phyloP scores from a whole-genome alignment of 129 eudicot species.

The Flaveria linearis region DNA sequence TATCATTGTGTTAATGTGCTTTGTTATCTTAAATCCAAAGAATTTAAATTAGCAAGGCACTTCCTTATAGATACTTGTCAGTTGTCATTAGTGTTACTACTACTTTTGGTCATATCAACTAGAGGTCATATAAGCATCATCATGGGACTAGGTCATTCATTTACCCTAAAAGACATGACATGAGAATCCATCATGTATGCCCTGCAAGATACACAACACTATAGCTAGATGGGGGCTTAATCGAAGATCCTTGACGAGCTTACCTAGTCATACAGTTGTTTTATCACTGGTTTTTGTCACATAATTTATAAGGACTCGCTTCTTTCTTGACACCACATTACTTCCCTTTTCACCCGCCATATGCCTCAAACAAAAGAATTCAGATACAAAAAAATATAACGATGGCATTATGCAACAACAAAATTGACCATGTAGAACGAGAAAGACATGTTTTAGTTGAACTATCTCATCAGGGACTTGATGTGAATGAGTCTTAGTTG shows the following conservation, averaged over 20 bases:
- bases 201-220: background rate
- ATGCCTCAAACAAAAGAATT: background rate
- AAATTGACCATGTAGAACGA: slow-evolving; percentile 2
- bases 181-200: background rate
- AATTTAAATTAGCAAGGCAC: background rate
- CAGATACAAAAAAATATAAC: background rate
- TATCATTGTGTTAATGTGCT: background rate
- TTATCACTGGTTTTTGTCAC: background rate
- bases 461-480: background rate
- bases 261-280: slow-evolving; percentile 2
- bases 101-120: background rate
- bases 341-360: background rate
- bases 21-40: background rate
- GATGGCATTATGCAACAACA: background rate
- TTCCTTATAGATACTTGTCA: background rate
- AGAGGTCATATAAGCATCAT: background rate
- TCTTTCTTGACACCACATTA: slow-evolving; percentile 10
- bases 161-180: background rate
- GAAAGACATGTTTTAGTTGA: slow-evolving; percentile 16
- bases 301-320: background rate
- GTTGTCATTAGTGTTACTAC: background rate
- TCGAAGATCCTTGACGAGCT: background rate
- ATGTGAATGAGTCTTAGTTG: background rate
- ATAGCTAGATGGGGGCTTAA: background rate
- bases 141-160: background rate